Conservation (phyloP, 2,329 filamentous ascomycete species). For the Cytospora piceicola region DNA sequence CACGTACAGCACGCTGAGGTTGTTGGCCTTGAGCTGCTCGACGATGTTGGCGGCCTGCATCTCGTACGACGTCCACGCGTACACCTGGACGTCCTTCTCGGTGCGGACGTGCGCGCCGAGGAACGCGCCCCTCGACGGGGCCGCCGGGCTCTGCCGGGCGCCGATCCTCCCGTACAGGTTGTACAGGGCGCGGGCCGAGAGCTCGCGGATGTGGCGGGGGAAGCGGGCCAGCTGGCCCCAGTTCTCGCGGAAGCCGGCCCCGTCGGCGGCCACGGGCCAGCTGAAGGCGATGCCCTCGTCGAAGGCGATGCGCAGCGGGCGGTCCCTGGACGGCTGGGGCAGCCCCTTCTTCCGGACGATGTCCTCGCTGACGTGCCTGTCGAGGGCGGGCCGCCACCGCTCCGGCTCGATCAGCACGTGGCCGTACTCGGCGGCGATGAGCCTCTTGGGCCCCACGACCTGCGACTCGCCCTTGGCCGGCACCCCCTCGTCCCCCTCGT, state of each 20-base stretch:
- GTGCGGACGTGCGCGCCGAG: conserved; percentile 29
- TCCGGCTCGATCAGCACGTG: conserved; percentile 18
- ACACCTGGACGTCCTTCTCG: conserved; percentile 24
- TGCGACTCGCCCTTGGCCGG: conserved; percentile 19
- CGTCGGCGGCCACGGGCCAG: conserved; percentile 26
- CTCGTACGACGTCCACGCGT: conserved; percentile 26
- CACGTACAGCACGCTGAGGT: conserved; percentile 28
- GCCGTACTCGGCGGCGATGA: conserved; percentile 6
- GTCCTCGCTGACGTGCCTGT: conserved; percentile 4
- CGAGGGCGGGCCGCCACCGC: conserved; percentile 19
- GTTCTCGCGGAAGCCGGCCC: conserved; percentile 23
- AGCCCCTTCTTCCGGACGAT: background rate
- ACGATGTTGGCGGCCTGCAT: conserved; percentile 10
- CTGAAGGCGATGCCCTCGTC: conserved; percentile 27
- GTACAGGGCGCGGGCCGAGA: conserved; percentile 27
- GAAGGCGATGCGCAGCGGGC: conserved; percentile 23
- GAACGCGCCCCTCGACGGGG: conserved; percentile 15
- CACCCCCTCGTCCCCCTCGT: conserved; percentile 15
- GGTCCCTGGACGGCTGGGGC: background rate
- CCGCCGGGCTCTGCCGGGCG: conserved; percentile 16
- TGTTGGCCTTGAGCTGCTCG: conserved; percentile 18
- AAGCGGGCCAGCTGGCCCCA: conserved; percentile 23
- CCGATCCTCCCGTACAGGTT: conserved; percentile 23
- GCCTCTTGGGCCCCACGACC: conserved; percentile 11
- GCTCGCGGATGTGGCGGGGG: conserved; percentile 20